Evolutionary conservation across 2,329 filamentous ascomycete species (phyloP).

Genomic region (Aspergillus melleus): DNA sequence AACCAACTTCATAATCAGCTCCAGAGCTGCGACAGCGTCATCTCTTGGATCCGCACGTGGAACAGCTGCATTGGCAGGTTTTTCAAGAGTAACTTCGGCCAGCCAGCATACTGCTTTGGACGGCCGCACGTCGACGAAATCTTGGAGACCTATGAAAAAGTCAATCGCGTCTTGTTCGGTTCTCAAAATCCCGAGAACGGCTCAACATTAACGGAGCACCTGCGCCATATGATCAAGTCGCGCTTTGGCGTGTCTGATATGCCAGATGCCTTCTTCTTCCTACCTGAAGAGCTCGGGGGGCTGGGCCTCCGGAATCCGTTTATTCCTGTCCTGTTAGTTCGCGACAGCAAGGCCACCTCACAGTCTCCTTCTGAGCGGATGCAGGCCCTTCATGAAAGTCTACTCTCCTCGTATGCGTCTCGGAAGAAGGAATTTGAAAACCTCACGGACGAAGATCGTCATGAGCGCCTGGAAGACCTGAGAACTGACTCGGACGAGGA

Average conservation of each 20-base stretch:
- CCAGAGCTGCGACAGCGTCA: slow-evolving; percentile 47
- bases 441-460: slow-evolving; percentile 8
- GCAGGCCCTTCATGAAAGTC: slow-evolving; percentile 22
- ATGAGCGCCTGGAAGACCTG: slow-evolving; percentile 1
- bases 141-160: slow-evolving; percentile 46
- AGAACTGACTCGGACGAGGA: neutral
- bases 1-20: slow-evolving; percentile 43
- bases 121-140: slow-evolving; percentile 51
- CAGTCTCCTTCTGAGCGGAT: slow-evolving; percentile 26
- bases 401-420: slow-evolving; percentile 22
- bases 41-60: slow-evolving; percentile 57
- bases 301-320: slow-evolving; percentile 51
- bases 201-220: slow-evolving; percentile 50
- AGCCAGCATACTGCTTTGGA: slow-evolving; percentile 52
- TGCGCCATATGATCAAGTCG: slow-evolving; percentile 50
- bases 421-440: slow-evolving; percentile 26
- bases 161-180: slow-evolving; percentile 48
- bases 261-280: slow-evolving; percentile 50
- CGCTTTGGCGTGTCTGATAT: slow-evolving; percentile 50
- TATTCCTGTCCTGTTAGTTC: slow-evolving; percentile 41
- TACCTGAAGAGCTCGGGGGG: slow-evolving; percentile 49
- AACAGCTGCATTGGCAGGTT: slow-evolving; percentile 55
- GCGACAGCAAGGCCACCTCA: slow-evolving; percentile 23
- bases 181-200: neutral
- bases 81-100: slow-evolving; percentile 54